phyloP scores from a whole-genome alignment of 1,284 basidiomycete genomes.

The Fomitopsis pinicola region DNA sequence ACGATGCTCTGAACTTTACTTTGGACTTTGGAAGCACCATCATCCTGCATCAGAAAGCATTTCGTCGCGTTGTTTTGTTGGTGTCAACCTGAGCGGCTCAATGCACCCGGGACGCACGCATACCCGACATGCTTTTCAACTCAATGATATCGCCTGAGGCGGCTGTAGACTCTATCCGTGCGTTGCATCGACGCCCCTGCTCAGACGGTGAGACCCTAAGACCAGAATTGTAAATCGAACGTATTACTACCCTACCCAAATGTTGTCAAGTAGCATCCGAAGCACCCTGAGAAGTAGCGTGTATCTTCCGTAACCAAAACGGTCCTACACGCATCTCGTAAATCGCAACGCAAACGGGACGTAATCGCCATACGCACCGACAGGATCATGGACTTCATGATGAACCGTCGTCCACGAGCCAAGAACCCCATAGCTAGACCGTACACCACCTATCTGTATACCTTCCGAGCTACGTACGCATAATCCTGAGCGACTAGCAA shows the following conservation, averaged over 20 bases:
- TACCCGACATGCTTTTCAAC: too few species aligned
- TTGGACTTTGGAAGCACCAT: too few species aligned
- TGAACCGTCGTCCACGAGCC: constrained; percentile 68
- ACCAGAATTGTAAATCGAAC: background rate
- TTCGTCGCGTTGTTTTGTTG: background rate
- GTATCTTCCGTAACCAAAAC: constrained; percentile 30
- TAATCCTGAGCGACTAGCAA: background rate
- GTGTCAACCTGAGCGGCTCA: too few species aligned
- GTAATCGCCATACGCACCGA: constrained; percentile 24
- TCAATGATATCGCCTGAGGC: too few species aligned
- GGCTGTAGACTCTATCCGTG: too few species aligned
- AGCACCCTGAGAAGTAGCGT: background rate
- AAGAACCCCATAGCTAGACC: constrained; percentile 55
- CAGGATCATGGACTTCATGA: constrained; percentile 45
- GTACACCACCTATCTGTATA: constrained; percentile 56
- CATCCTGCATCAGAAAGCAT: background rate
- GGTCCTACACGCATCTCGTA: constrained; percentile 20
- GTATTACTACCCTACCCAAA: too few species aligned
- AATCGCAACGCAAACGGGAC: background rate
- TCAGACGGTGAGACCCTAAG: too few species aligned
- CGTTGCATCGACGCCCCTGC: too few species aligned
- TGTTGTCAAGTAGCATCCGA: background rate
- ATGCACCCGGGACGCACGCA: too few species aligned
- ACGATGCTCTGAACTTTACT: too few species aligned
- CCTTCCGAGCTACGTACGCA: constrained; percentile 49